These are phyloP conservation scores for Aspergillaceae sp. DNA, from an alignment of 2,329 filamentous ascomycete species.

Conservation along the genomic window DNA sequence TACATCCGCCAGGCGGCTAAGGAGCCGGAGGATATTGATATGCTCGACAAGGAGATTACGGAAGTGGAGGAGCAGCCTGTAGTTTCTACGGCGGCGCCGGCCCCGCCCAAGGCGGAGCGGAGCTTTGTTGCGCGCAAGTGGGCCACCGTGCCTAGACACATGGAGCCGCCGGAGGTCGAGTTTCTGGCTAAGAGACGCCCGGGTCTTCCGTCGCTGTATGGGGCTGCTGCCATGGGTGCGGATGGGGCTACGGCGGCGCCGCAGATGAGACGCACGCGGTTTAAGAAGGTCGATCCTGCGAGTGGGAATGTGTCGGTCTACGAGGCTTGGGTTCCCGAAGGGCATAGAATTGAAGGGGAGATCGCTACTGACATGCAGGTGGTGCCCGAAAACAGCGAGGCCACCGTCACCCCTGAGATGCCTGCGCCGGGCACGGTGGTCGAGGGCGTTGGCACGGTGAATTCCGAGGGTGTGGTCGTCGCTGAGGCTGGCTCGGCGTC, in stretches of 20 bases:
- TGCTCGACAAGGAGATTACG: constrained; percentile 22
- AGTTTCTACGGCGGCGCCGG: constrained; percentile 6
- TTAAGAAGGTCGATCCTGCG: constrained; percentile 66
- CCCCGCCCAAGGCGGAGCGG: constrained; percentile 28
- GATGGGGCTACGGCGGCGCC: constrained; percentile 26
- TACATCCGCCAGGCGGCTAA: constrained; percentile 59
- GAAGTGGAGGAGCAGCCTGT: constrained; percentile 23
- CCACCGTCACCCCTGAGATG: constrained; percentile 25
- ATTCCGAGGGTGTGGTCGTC: constrained; percentile 53
- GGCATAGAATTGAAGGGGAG: constrained; percentile 72
- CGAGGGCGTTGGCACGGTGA: constrained; percentile 52
- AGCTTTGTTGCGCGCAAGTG: constrained; percentile 53
- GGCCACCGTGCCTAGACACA: constrained; percentile 47
- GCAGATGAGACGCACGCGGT: constrained; percentile 69
- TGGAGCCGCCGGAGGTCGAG: constrained; percentile 52
- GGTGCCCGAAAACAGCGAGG: constrained; percentile 34
- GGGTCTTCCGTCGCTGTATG: constrained; percentile 48
- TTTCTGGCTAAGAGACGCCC: constrained; percentile 55
- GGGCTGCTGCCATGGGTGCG: constrained; percentile 15
- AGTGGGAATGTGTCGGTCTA: constrained; percentile 74
- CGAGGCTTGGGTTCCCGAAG: constrained; percentile 71
- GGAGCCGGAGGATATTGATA: constrained; percentile 17
- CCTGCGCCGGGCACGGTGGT: constrained; percentile 52
- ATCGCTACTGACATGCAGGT: constrained; percentile 53
- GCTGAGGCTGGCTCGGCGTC: constrained; percentile 39